A percentile compares a stretch with the other conserved stretches of the same genome.
These are phyloP conservation scores for Alloteropsis semialata DNA, from an alignment of 176 grass and related monocot species.

Conservation along the genomic window DNA sequence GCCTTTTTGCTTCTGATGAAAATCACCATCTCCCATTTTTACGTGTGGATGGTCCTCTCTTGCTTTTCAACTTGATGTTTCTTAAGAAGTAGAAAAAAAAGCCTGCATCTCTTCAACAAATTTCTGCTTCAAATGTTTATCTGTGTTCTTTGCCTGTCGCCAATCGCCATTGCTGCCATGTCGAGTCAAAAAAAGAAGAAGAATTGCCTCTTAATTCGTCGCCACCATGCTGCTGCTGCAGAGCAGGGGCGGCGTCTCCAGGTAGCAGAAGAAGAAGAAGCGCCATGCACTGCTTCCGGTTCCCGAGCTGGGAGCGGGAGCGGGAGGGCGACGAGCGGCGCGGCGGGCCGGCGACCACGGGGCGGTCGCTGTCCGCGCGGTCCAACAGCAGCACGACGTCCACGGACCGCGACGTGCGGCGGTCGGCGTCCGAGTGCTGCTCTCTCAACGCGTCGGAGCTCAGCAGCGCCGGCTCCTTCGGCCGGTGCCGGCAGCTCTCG, in stretches of 20 bases:
- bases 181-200: not conserved
- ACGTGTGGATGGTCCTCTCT: not conserved
- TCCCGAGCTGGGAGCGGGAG: conserved; percentile 46
- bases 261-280: conserved; percentile 1
- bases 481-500: conserved; percentile 52
- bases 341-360: not conserved
- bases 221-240: conserved; percentile 8
- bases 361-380: conserved; percentile 40
- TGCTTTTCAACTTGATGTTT: not conserved
- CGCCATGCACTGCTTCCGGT: conserved; percentile 74
- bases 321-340: conserved; percentile 11
- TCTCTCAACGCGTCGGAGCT: conserved; percentile 55
- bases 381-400: conserved; percentile 64
- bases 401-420: conserved; percentile 60
- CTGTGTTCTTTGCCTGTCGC: not conserved
- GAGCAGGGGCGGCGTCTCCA: conserved; percentile 19
- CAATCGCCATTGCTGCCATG: not conserved
- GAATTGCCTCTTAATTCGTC: not conserved
- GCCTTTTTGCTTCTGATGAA: not conserved
- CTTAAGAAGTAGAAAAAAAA: not conserved
- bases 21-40: not conserved
- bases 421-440: conserved; percentile 65
- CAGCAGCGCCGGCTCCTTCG: conserved; percentile 60
- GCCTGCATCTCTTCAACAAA: no score
- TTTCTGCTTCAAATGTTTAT: not conserved